Percentiles rank a stretch among this genome's conserved stretches.
phyloP scores from a whole-genome alignment of 108 stramenopile genomes.

The Licmophora abbreviata region DNA sequence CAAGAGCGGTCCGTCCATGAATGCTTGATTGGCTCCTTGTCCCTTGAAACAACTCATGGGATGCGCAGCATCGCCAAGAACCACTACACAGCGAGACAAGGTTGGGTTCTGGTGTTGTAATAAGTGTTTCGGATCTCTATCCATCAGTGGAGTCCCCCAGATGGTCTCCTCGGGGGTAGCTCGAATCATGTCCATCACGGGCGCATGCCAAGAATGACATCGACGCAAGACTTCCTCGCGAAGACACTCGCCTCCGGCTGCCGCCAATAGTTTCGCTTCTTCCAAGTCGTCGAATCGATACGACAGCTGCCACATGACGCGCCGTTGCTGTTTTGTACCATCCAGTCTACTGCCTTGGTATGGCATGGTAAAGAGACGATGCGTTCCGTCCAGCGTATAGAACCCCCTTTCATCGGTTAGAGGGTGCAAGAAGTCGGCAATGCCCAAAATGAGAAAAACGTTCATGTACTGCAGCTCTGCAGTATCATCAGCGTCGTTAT shows the following conservation, averaged over 20 bases:
- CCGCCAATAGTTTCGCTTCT: slow-evolving; percentile 21
- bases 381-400: slow-evolving; percentile 63
- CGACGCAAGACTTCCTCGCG: slow-evolving; percentile 41
- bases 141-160: slow-evolving; percentile 73
- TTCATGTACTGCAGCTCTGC: slow-evolving; percentile 34
- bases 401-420: slow-evolving; percentile 76
- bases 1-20: slow-evolving; percentile 77
- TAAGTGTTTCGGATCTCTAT: slow-evolving; percentile 64
- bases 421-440: slow-evolving; percentile 56
- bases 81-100: slow-evolving; percentile 38
- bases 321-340: slow-evolving; percentile 16
- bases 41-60: slow-evolving; percentile 91
- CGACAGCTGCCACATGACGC: slow-evolving; percentile 86
- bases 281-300: slow-evolving; percentile 25
- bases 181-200: slow-evolving; percentile 58
- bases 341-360: slow-evolving; percentile 50
- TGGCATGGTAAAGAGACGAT: slow-evolving; percentile 84
- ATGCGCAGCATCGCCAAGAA: slow-evolving; percentile 87
- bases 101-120: slow-evolving; percentile 22
- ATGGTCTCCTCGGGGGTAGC: slow-evolving; percentile 53
- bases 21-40: slow-evolving; percentile 89
- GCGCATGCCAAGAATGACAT: slow-evolving; percentile 61
- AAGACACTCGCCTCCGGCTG: slow-evolving; percentile 18
- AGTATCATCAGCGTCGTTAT: background rate
- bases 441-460: slow-evolving; percentile 70